Evolutionary conservation across 805 yeast genomes (phyloP).

Genomic region (Lipomyces mesembrius): DNA sequence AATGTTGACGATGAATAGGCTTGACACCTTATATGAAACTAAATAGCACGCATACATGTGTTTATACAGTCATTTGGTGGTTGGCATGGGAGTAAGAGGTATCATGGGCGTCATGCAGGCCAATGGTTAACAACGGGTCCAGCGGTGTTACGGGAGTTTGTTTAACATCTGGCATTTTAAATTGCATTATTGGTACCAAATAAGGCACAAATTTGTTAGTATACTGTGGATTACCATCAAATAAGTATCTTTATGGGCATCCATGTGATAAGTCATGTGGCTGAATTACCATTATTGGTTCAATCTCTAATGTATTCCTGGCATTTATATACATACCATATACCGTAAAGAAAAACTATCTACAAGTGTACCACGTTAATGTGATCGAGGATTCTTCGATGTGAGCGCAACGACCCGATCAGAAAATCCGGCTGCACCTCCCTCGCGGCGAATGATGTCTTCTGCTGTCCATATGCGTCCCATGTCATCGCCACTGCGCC

Average conservation of each 20-base stretch:
- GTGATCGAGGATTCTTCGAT: constrained; percentile 73
- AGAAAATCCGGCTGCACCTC: constrained; percentile 92
- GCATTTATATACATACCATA: not conserved
- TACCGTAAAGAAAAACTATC: not conserved
- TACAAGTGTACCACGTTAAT: constrained; percentile 46
- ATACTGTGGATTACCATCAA: not conserved
- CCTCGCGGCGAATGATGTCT: constrained; percentile 72
- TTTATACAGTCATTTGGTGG: not conserved
- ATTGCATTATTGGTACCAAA: not conserved
- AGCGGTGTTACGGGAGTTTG: not conserved
- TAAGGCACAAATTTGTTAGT: not conserved
- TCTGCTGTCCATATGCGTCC: constrained; percentile 48
- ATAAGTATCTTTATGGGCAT: not conserved
- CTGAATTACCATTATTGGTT: not conserved
- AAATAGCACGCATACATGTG: not conserved
- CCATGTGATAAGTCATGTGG: not conserved
- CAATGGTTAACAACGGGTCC: not conserved
- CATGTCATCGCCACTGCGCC: constrained; percentile 40
- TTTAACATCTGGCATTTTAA: not conserved
- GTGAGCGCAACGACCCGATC: constrained; percentile 74
- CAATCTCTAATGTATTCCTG: not conserved
- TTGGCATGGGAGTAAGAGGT: not conserved
- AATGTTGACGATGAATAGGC: not conserved
- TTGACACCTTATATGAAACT: not conserved
- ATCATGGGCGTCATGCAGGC: not conserved